Base-by-base conservation (phyloP, 352 stramenopile species). In the Halophytophthora batemanensis region DNA sequence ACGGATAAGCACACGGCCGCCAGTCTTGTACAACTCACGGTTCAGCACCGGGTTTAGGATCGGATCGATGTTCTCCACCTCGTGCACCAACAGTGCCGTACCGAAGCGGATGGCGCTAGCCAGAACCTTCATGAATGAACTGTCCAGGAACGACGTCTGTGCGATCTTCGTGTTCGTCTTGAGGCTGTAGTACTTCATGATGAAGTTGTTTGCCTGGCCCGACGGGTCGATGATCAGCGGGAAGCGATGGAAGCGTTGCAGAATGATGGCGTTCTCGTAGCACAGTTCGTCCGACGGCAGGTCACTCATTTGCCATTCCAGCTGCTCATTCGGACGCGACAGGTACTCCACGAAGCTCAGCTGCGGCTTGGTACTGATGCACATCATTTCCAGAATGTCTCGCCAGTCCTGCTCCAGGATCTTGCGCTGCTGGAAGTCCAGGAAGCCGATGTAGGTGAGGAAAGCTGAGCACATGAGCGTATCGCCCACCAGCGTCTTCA, bases 21-120 rank as follows among this genome's bases (percentile, higher is more conserved):
- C 97, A 33, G 95, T 99, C 65, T 98, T 94, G 71, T 99, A 98
- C 41, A 99, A 82, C 69, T 99, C 97, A 40, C 95, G 94, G 66
- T 99, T 99, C 46, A 99, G 68, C 28, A 99, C 92, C 23, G 98
- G 98, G 70, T 99, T 99, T 49, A 99, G 61, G 25, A 99, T 96
- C 40, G 98, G 97, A 69, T 99, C 98, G 41, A 99, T 96, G 45
- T 96, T 98, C 64, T 99, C 97, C 17, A 99, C 97, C 69, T 99
- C 98, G 59, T 99, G 95, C 21, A 99, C 97, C 12, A 99, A 68
- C 29, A 99, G 74, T 31, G 97, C 93, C 22, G 95, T 99, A 34
- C 98, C 98, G 66, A 99, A 99, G 35, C 98, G 96, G 72, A 99
- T 97, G 22, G 97, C 96, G 60, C 95, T 98, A n/a, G 96, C 96